Evolutionary conservation across 2,329 filamentous ascomycete genomes (phyloP), one percentile per base, ranked within the genome.

Genomic region (Fusarium sterilihyphosum): DNA sequence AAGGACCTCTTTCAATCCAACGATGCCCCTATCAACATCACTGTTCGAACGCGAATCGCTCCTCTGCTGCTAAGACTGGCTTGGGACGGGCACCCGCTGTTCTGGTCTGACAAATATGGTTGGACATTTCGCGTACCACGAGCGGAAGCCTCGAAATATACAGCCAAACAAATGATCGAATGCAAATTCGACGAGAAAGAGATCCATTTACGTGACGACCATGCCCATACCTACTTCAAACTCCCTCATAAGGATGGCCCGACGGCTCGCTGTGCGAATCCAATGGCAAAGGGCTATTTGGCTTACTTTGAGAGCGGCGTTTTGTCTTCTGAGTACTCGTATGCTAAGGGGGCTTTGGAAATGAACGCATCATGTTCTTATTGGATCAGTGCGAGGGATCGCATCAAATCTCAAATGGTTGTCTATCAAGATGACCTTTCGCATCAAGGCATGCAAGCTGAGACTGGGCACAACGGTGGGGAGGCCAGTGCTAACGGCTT

Each of bases 351-450:
- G 81, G 96, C 97, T 0, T 85, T 99, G 49, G 93, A 98, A 77
- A 99, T 99, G 96, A 99, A 99, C 78, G 95, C 96, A 1, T 98
- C 95, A 0, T 99, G 97, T 81, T 98, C 96, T 2, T 99, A 99
- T 83, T 99, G 97, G 96, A 98, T 99, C 77, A 98, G 94, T 78
- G 95, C 96, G 22, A 90, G 96, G 71, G 94, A 98, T 79, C 88
- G 96, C 57, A 99, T 99, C 83, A 96, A 86, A 88, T 93, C 92
- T n/a, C 96, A 99, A 80, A 94, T 98, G 88, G 95, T 97, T 5
- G 93, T 99, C 3, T 98, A 97, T 80, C 88, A 95, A 67, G 86
- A 91, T 40, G 91, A 97, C 72, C 69, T 86, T 20, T 17, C 13
- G 16, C 57, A 22, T 26, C 56, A 59, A 29, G 57, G 20, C 33